phyloP scores from a whole-genome alignment of 495 filamentous ascomycete genomes.

The Penicillium turbatum region DNA sequence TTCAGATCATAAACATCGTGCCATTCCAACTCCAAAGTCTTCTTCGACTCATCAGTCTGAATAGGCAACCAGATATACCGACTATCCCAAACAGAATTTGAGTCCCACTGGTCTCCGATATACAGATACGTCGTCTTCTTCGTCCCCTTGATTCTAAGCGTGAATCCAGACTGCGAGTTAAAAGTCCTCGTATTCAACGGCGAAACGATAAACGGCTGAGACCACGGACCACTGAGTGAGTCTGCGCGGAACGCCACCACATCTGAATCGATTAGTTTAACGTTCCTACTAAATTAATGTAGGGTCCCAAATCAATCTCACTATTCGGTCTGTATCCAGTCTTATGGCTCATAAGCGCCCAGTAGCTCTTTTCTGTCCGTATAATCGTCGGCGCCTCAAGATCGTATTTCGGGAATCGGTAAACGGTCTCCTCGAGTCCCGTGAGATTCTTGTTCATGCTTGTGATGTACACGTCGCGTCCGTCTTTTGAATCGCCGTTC shows the following conservation, averaged over 20 bases:
- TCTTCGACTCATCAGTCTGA: slow-evolving; percentile 27
- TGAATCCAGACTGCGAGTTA: slow-evolving; percentile 51
- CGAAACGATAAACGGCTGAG: slow-evolving; percentile 45
- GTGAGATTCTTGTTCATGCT: slow-evolving; percentile 19
- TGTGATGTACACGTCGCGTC: slow-evolving; percentile 24
- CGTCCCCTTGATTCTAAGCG: slow-evolving; percentile 39
- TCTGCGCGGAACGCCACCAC: slow-evolving; percentile 28
- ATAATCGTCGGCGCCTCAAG: slow-evolving; percentile 27
- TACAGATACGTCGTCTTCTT: slow-evolving; percentile 50
- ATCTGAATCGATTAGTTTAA: slow-evolving; percentile 7
- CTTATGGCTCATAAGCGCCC: slow-evolving; percentile 29
- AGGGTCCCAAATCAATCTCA: slow-evolving; percentile 7
- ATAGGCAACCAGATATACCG: slow-evolving; percentile 52
- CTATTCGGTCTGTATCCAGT: slow-evolving; percentile 28
- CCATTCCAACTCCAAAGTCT: slow-evolving; percentile 21
- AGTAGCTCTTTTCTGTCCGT: slow-evolving; percentile 26
- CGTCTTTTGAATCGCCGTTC: slow-evolving; percentile 21
- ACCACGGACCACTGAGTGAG: slow-evolving; percentile 47
- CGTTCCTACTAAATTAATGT: neutral
- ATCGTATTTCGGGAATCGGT: slow-evolving; percentile 27
- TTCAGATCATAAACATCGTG: slow-evolving; percentile 27
- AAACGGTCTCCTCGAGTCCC: slow-evolving; percentile 16
- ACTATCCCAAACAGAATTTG: slow-evolving; percentile 48
- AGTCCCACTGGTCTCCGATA: slow-evolving; percentile 51
- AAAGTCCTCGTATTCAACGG: slow-evolving; percentile 47